Base-by-base conservation (phyloP, 1,139 yeast genomes). In the Magnusiomyces tetraspermus region DNA sequence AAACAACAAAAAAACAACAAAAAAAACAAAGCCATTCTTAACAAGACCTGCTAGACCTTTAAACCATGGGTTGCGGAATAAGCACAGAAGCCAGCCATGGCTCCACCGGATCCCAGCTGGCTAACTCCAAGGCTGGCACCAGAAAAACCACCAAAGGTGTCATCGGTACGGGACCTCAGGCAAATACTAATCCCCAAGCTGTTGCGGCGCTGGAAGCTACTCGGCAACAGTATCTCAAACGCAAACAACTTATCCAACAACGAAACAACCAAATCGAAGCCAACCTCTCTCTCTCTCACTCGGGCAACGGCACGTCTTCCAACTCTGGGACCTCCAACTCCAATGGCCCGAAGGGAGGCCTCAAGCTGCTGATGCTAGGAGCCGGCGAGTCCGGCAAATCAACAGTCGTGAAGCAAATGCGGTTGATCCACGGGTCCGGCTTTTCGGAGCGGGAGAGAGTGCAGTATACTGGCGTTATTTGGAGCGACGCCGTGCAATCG, bases 331-430 rank as follows among this genome's bases (percentile, higher is more conserved):
- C n/a, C n/a, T n/a, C n/a, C n/a, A n/a, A n/a, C n/a, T n/a, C n/a
- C n/a, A n/a, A n/a, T n/a, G n/a, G n/a, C n/a, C n/a, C n/a, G n/a
- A n/a, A n/a, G n/a, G n/a, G n/a, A n/a, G n/a, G n/a, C n/a, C 41
- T 82, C 52, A 85, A 84, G 64, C 72, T 90, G 55, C 69, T 90
- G 48, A 71, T 89, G 21, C 70, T 89, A 30, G 98, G 98, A 26
- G 90, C 97, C 0, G 98, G 98, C 6, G 99, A 92, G 68, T 82
- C 92, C 53, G 98, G 99, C 6, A 92, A 92, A 67, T 86, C 96
- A 2, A 92, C 99, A 0, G 95, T 92, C n/a, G 72, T 92, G 57
- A 94, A 92, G 67, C 98, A 94, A 66, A 79, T 92, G 80, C 80
- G 85, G 61, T 72, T 92, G 33, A 68, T 89, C 51, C 97, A 92